Base-by-base conservation (phyloP, 257 asterid genomes). In the Ilex asprella region DNA sequence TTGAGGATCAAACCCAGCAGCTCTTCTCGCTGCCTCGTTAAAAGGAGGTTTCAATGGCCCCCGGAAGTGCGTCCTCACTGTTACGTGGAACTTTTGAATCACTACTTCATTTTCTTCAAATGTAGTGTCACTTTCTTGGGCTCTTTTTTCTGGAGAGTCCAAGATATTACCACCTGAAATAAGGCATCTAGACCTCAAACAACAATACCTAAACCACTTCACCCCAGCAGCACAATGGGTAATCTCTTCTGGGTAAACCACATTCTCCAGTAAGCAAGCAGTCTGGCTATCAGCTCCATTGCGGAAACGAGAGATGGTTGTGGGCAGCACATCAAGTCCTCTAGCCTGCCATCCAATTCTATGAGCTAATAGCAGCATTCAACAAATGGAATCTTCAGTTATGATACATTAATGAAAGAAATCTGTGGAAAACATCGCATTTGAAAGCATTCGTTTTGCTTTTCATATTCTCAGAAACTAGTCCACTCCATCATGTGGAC, bases 21-120 rank as follows among this genome's bases (percentile, higher is more conserved):
- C 91, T 66, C 46, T 70, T 83, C 98, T 77, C 39, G 98, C 98
- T 55, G 73, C 75, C 82, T 83, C 91, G 13, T 92, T 92, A 71
- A 92, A 92, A 59, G 98, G 97, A 46, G 91, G 95, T 77, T 92
- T 92, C 55, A 92, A 68, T 16, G 98, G 97, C 47, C 98, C 98
- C 74, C 93, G 73, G 75, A 92, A 92, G 76, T 82, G 75, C 50
- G 73, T 75, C 71, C 86, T 78, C 44, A 92, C 98, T 1, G 72
- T 74, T 30, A 64, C 73, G 65, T 92, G 98, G 63, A 92, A 92
- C 83, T 78, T 86, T 50, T 70, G 70, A 53, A 86, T 82, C 57
- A 84, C 91, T 78, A 77, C 87, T 27, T 39, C 78, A 13, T 65
- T 53, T 39, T 53, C 58, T 31, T 60, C 68, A n/a, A 13, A 21